A percentile compares a stretch with the other conserved stretches of the same genome.
Conservation (phyloP, 805 yeast species). For the Yarrowia porcina region DNA sequence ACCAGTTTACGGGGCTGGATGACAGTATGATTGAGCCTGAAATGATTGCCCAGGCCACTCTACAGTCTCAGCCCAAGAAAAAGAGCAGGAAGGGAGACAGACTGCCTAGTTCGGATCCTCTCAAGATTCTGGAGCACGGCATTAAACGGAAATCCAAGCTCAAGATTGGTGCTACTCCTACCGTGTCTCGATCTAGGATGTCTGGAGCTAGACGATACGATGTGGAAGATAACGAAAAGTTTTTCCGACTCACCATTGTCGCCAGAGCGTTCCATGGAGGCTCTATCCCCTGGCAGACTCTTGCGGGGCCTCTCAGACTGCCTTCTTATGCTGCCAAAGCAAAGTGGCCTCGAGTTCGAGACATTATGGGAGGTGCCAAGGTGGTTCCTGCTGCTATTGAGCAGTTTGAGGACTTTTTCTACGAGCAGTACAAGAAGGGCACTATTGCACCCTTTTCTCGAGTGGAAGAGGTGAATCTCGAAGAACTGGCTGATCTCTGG, state of each 20-base stretch:
- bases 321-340: constrained; percentile 48
- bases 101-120: background rate
- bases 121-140: background rate
- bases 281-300: constrained; percentile 30
- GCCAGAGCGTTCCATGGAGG: constrained; percentile 52
- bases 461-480: constrained; percentile 48
- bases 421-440: constrained; percentile 57
- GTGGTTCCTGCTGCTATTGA: constrained; percentile 53
- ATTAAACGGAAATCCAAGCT: constrained; percentile 15
- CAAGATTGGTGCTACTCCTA: background rate
- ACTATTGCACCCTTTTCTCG: constrained; percentile 40
- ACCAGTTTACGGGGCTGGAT: constrained; percentile 16
- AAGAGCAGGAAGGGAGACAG: background rate
- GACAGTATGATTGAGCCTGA: constrained; percentile 8
- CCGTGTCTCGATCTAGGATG: constrained; percentile 22
- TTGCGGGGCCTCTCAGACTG: constrained; percentile 35
- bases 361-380: constrained; percentile 55
- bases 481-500: constrained; percentile 63
- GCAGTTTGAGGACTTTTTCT: constrained; percentile 65
- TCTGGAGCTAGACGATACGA: constrained; percentile 3
- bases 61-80: background rate
- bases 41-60: constrained; percentile 5
- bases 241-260: constrained; percentile 65
- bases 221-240: constrained; percentile 45
- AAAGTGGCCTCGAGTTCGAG: constrained; percentile 69